Base-by-base conservation (phyloP, 192 early-diverging fungal species). In the Coemansia sp. region DNA sequence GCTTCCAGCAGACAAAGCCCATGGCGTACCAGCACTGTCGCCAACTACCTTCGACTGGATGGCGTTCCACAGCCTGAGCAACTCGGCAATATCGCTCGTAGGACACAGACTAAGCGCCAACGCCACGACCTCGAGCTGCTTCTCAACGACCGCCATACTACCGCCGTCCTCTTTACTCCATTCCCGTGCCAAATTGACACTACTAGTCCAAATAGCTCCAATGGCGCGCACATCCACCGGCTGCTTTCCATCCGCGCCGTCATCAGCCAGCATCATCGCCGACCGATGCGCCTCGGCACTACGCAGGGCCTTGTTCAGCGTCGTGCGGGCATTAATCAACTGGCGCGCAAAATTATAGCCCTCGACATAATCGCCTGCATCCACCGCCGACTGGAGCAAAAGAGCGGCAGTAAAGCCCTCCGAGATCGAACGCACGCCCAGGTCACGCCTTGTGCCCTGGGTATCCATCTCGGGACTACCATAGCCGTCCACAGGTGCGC, bases 91-190 rank as follows among this genome's bases (percentile, higher is more conserved):
- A 16, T 74, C 67, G 42, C 49, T 42, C 6, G 68, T 60, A 18
- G 77, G 77, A 29, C 77, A 79, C 65, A 79, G 42, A 27, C 77
- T 61, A 33, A 79, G 72, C 9, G 77, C 77, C 63, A 79, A 18
- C 20, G 77, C 66, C 57, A 71, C 55, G 0, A 69, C 77, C 24
- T 70, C 72, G 24, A 67, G 64, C 31, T 69, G 67, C 42, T 74
- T 72, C 5, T 40, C 47, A 6, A 42, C 20, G 16, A 11, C 65
- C 3, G 44, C 16, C 8, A 29, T 5, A 49, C 33, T 34, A n/a
- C 7, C n/a, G 27, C 10, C 54, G 3, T 2, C 9, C 13, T 11
- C 54, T 41, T 59, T 27, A 60, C 41, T 55, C 38, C 34, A 43
- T 27, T n/a, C 46, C 38, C 65, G 20, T 18, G 67, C 73, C 31